A percentile compares a stretch with the other conserved stretches of the same genome.
phyloP scores from a whole-genome alignment of 352 stramenopile genomes.

The Phytophthora tentaculata region DNA sequence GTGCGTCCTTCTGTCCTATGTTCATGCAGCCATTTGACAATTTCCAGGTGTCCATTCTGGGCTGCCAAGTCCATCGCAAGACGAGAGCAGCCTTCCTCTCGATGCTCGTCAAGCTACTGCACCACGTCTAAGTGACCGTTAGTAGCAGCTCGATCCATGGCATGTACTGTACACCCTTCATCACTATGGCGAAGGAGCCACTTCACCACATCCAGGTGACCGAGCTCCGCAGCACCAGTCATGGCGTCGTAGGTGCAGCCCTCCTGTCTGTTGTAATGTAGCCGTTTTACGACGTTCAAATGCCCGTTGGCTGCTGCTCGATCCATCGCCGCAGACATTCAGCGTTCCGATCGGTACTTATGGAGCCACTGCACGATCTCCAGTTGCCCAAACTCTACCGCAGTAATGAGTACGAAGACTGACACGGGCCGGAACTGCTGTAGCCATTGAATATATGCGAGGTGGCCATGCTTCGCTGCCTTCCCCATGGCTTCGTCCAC shows the following conservation, averaged over 20 bases:
- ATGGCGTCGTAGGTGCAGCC: neutral
- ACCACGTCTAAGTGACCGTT: conserved; percentile 48
- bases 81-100: neutral
- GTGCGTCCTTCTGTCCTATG: neutral
- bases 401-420: conserved; percentile 50
- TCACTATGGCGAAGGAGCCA: conserved; percentile 46
- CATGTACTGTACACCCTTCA: conserved; percentile 42
- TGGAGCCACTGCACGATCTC: conserved; percentile 46
- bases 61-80: neutral
- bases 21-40: neutral
- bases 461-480: conserved; percentile 49
- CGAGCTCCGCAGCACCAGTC: neutral
- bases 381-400: conserved; percentile 41
- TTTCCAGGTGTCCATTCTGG: neutral
- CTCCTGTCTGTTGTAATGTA: neutral
- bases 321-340: conserved; percentile 46
- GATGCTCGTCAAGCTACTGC: conserved; percentile 45
- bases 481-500: conserved; percentile 49
- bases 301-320: conserved; percentile 48
- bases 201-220: conserved; percentile 29
- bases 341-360: conserved; percentile 28
- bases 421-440: conserved; percentile 40
- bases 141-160: conserved; percentile 47
- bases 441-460: conserved; percentile 42
- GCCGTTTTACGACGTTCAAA: conserved; percentile 13